Conservation (phyloP, 2,329 filamentous ascomycete genomes). For the Colletotrichum liaoningense region DNA sequence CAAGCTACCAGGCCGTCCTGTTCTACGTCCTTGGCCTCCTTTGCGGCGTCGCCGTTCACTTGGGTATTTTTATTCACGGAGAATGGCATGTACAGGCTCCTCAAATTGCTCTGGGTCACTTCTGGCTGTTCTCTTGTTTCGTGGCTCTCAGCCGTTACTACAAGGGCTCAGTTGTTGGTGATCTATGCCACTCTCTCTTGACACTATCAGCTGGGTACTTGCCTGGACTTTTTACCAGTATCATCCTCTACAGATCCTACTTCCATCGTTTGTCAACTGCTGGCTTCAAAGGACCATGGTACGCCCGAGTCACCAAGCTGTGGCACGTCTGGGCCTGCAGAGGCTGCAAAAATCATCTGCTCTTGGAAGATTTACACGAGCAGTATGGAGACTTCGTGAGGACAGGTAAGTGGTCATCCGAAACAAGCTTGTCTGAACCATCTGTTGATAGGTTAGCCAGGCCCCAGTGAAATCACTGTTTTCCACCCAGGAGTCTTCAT, state of each 20-base stretch:
- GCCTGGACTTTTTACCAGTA: conserved; percentile 41
- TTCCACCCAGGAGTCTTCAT: conserved; percentile 41
- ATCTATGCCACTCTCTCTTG: conserved; percentile 11
- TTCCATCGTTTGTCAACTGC: conserved; percentile 50
- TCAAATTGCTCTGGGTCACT: conserved; percentile 35
- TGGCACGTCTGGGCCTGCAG: conserved; percentile 45
- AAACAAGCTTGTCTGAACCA: neutral
- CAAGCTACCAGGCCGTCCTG: neutral
- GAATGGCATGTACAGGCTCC: conserved; percentile 42
- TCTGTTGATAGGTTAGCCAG: conserved; percentile 3
- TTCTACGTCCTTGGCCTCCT: conserved; percentile 17
- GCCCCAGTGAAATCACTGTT: conserved; percentile 40
- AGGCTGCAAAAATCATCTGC: conserved; percentile 40
- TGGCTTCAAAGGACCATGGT: conserved; percentile 50
- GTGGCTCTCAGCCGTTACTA: conserved; percentile 24
- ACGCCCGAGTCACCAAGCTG: conserved; percentile 49
- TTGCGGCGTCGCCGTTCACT: conserved; percentile 33
- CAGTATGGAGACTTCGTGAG: conserved; percentile 43
- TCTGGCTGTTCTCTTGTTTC: conserved; percentile 23
- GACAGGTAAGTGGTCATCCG: conserved; percentile 34
- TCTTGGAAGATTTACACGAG: conserved; percentile 38
- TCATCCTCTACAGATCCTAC: conserved; percentile 50
- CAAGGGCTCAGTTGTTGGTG: conserved; percentile 2
- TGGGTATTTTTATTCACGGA: conserved; percentile 39
- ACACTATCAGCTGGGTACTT: conserved; percentile 34